Evolutionary conservation across 495 filamentous ascomycete genomes (phyloP), one percentile per base, ranked within the genome.

Genomic region (Xylaria longipes): DNA sequence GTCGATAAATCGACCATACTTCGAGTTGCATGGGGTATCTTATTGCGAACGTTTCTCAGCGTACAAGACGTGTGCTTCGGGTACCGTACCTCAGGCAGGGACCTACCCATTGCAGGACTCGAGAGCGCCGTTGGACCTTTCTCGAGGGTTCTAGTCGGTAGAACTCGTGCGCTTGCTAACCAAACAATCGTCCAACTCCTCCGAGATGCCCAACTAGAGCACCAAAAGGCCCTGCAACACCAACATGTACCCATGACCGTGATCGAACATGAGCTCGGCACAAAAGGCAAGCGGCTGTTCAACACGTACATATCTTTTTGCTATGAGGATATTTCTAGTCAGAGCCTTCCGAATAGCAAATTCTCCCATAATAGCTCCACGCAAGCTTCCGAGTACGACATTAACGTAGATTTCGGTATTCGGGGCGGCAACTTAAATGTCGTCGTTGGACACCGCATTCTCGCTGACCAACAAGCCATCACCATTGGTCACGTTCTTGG

Each of bases 281-380:
- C 80, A 35, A 83, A 78, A 56, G 84, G 82, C 9, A 77, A 72
- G 41, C 79, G 73, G 7, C 77, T 86, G 11, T 86, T 83, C 70
- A 86, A 86, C 70, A 83, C 84, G 0, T 84, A 79, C 46, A 72
- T 86, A 8, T 82, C 82, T 5, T 86, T 85, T 50, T 80, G 80
- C 17, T 83, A 84, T 50, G 81, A 84, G 61, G 75, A 73, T 27
- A 70, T 73, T 46, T 67, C 69, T 6, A 54, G 70, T n/a, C 65
- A 66, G n/a, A 9, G 15, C 11, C 64, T 41, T 29, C 37, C 37
- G 25, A 65, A 61, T 31, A 57, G 60, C 5, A 76, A 77, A 65
- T 79, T 82, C 25, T 78, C 73, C 31, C 77, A 80, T 1, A 67
- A 83, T n/a, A 81, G 80, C 56, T 77, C 79, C 8, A 79, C 82